Evolutionary conservation across 768 basidiomycete genomes (phyloP).

Genomic region (Suillus clintonianus): DNA sequence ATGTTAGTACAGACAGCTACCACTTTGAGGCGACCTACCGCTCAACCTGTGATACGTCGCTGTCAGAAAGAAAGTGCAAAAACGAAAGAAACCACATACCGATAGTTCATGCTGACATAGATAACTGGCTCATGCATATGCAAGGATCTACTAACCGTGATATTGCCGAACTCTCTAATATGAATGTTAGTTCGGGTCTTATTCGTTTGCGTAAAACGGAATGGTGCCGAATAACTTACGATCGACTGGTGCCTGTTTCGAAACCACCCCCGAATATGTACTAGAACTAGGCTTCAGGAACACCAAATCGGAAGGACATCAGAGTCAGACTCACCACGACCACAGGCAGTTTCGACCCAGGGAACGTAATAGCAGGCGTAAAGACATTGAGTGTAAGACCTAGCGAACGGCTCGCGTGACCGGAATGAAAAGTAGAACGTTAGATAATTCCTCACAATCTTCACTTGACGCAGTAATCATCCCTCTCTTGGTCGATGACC

Average conservation of each 20-base stretch:
- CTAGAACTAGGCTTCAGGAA: not conserved
- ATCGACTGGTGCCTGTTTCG: not conserved
- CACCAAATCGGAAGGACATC: not conserved
- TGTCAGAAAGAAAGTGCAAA: slow-evolving; percentile 6
- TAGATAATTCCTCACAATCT: slow-evolving; percentile 50
- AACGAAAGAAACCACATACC: slow-evolving; percentile 1
- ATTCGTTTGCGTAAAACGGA: not conserved
- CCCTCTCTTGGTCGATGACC: slow-evolving; percentile 28
- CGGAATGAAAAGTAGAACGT: not conserved
- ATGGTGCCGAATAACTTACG: not conserved
- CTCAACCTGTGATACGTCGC: slow-evolving; percentile 8
- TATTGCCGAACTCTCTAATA: slow-evolving; percentile 13
- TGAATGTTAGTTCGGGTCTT: not conserved
- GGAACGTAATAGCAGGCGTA: slow-evolving; percentile 13
- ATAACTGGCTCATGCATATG: slow-evolving; percentile 18
- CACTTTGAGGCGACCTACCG: slow-evolving; percentile 11
- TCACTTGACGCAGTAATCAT: slow-evolving; percentile 40
- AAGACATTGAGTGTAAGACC: slow-evolving; percentile 26
- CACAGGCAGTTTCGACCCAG: slow-evolving; percentile 19
- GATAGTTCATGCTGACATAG: slow-evolving; percentile 4
- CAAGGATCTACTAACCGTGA: slow-evolving; percentile 20
- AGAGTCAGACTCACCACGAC: slow-evolving; percentile 18
- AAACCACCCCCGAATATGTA: not conserved
- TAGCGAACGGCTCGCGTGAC: slow-evolving; percentile 12
- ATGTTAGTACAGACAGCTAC: not conserved